Percentiles rank a stretch among this genome's conserved stretches.
phyloP scores from a whole-genome alignment of 208 protist species.

The Crithidia acanthocephali region DNA sequence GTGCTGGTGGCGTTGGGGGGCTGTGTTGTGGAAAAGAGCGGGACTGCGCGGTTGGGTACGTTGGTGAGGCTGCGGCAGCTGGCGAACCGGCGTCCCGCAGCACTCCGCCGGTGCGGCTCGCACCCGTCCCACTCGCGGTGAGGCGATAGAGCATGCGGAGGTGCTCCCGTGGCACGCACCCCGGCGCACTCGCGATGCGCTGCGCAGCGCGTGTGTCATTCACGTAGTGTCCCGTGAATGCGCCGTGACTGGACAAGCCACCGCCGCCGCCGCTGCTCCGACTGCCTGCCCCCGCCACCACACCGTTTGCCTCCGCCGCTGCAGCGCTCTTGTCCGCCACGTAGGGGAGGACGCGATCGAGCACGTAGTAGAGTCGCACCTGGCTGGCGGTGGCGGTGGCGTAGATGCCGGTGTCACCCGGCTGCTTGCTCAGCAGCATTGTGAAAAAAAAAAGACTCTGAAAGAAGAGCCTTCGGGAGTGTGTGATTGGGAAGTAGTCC shows the following conservation, averaged over 20 bases:
- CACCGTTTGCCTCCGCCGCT: not conserved
- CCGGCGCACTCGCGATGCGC: constrained; percentile 17
- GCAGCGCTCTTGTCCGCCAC: not conserved
- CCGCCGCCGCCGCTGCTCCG: not conserved
- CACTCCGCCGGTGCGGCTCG: constrained; percentile 1
- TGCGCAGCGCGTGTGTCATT: not conserved
- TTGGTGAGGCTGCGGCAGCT: not conserved
- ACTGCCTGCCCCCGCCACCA: not conserved
- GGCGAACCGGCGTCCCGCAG: not conserved
- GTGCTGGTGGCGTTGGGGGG: not conserved
- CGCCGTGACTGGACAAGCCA: too few species aligned
- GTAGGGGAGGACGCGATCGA: constrained; percentile 25
- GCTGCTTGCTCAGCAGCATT: constrained; percentile 77
- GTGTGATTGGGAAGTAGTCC: too few species aligned
- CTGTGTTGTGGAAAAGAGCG: not conserved
- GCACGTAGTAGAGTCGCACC: constrained; percentile 53
- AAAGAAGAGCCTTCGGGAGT: not conserved
- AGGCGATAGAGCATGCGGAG: constrained; percentile 30
- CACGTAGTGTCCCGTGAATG: not conserved
- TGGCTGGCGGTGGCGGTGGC: constrained; percentile 54
- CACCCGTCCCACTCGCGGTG: constrained; percentile 9
- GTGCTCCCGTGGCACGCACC: constrained; percentile 31
- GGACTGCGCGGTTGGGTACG: not conserved
- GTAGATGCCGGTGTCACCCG: constrained; percentile 65
- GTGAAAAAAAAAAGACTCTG: constrained; percentile 5